Evolutionary conservation across 129 eudicot species (phyloP), one percentile per base, ranked within the genome.

Genomic region (Centaurea solstitialis): DNA sequence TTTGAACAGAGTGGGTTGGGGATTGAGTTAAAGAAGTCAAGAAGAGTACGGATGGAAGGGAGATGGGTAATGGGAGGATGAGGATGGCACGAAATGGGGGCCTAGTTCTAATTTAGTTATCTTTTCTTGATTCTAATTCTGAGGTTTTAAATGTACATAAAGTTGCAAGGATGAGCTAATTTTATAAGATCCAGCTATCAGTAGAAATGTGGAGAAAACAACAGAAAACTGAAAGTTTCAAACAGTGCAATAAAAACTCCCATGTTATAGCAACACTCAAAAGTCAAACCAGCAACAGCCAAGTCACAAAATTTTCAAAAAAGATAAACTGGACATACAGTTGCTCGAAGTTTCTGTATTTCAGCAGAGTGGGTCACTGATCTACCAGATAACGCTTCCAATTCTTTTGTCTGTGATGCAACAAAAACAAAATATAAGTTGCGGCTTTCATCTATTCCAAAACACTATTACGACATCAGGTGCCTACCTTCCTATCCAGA

Each of bases 341-440:
- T 72, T 67, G 90, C 89, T 68, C 75, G 90, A 77, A 95, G 81
- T 81, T 79, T 90, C 87, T 77, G 86, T 11, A 88, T 83, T 80
- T 95, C 98, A 83, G 89, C 88, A 81, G 75, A 85, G 72, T 95
- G 97, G 40, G 85, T 80, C 53, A 79, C 82, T 9, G 97, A 92
- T 87, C 84, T 95, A 74, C 85, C 72, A 83, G 98, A 87, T 83
- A 91, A 87, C 1, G 89, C 57, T 72, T 92, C 97, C 87, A 91
- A 69, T 40, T 95, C 97, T 82, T 86, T 85, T 37, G 76, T 89
- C 98, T 94, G 87, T 12, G 70, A 74, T 17, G 38, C 69, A 53
- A 61, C 11, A 37, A 85, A 70, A 28, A 37, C 7, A 30, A 38
- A 50, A 30, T n/a, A 67, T 8, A 20, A 68, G 1, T 62, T 40